Evolutionary conservation across 345 rosid species (phyloP).

Genomic region (Murraya koenigii): DNA sequence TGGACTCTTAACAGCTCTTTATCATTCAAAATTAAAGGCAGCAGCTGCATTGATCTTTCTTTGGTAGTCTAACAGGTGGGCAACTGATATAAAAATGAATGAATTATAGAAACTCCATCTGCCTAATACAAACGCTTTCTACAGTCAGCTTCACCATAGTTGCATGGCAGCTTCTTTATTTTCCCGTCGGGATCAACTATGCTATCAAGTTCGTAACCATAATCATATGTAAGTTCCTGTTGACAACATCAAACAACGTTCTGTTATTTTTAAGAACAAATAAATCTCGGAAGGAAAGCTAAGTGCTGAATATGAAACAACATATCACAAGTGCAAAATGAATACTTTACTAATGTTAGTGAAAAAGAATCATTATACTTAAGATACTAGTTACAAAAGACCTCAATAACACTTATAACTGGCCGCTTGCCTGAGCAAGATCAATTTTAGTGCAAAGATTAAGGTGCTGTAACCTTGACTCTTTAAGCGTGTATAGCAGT

Average conservation of each 20-base stretch:
- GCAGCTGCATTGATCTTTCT: too few relatives aligned
- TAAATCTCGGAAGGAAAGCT: not conserved
- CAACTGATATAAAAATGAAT: too few relatives aligned
- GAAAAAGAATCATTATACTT: not conserved
- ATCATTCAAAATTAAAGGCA: too few relatives aligned
- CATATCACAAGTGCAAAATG: not conserved
- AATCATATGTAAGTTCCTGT: slow-evolving; percentile 18
- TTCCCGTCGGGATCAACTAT: slow-evolving; percentile 5
- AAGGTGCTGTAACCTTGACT: not conserved
- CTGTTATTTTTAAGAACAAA: too few relatives aligned
- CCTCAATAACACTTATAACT: not conserved
- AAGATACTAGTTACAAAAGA: not conserved
- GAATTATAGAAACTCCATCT: not conserved
- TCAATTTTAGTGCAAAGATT: not conserved
- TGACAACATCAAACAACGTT: not conserved
- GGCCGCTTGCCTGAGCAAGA: not conserved
- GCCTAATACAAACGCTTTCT: slow-evolving; percentile 10
- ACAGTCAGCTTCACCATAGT: slow-evolving; percentile 13
- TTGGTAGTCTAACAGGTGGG: too few relatives aligned
- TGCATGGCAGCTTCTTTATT: not conserved
- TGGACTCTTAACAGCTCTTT: too few relatives aligned
- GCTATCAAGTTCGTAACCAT: slow-evolving; percentile 14
- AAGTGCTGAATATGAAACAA: not conserved
- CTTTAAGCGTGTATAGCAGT: not conserved
- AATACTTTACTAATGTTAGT: not conserved